Base-by-base conservation (phyloP, 1,284 basidiomycete genomes). In the Ustilago shanxiensis region DNA sequence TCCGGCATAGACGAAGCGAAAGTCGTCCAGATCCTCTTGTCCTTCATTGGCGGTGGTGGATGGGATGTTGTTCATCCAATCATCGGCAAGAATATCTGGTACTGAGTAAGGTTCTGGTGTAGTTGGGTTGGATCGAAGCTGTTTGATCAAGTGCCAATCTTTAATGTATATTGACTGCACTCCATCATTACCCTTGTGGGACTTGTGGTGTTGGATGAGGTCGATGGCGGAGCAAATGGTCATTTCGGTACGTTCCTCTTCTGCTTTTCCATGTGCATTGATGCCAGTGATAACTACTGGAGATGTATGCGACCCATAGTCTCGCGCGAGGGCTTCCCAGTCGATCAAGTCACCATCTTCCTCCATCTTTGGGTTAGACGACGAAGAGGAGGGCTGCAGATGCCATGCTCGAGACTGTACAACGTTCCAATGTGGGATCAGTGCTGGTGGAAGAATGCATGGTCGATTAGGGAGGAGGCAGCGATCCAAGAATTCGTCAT, bases 111-210 rank as follows among this genome's bases (percentile, higher is more conserved):
- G 86, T 35, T 31, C 37, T 20, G 24, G 11, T 11, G n/a, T 22
- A 20, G 26, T 24, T 13, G 31, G 6, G 1, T 28, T 86, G 55
- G 60, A 81, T 76, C 20, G 83, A 77, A 77, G 59, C 11, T 79
- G 72, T 20, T 74, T 79, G 11, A 89, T 83, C 0, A 90, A 79
- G 81, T 90, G 89, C 89, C 89, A 90, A 73, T 90, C 89, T 71
- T 90, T 90, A 61, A 89, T 87, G 81, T 90, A 90, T 11, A 88
- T 66, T 9, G 72, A 74, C 0, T 74, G 55, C 0, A 83, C 83
- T 13, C 24, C 37, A 16, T 10, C 6, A 0, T 6, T 5, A 0
- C 44, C 41, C 5, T 47, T 10, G 3, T 44, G 33, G 0, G 63
- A 35, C 2, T 66, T 24, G 10, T 56, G 10, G 0, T n/a, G n/a